Evolutionary conservation across 1,284 basidiomycete genomes (phyloP).

Genomic region (Meira nashicola): DNA sequence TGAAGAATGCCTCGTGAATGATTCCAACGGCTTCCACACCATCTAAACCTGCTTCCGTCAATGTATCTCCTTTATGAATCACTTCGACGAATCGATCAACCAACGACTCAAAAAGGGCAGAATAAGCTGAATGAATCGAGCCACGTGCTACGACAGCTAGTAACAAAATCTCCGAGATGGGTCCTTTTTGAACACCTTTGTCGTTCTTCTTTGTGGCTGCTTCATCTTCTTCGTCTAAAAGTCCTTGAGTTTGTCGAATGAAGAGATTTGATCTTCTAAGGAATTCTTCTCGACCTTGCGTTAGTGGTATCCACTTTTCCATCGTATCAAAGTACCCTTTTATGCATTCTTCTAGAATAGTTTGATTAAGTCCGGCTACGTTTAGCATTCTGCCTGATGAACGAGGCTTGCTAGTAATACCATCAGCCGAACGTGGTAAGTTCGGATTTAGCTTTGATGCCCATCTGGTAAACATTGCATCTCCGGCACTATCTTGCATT

Average conservation of each 20-base stretch:
- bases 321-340: background rate
- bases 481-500: background rate
- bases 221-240: background rate
- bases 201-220: background rate
- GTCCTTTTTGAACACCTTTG: background rate
- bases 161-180: constrained; percentile 1
- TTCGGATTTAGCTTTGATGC: background rate
- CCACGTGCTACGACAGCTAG: constrained; percentile 2
- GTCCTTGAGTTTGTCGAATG: background rate
- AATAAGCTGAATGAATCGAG: background rate
- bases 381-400: background rate
- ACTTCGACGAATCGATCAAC: background rate
- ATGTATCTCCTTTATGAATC: background rate
- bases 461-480: background rate
- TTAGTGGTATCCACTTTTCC: background rate
- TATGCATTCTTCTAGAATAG: background rate
- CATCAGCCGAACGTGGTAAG: background rate
- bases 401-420: background rate
- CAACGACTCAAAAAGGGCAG: background rate
- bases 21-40: constrained; percentile 5
- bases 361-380: background rate
- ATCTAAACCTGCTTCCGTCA: background rate
- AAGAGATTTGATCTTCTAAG: constrained; percentile 1
- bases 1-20: background rate
- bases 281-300: background rate